A percentile compares a stretch with the other conserved stretches of the same genome.
phyloP scores from a whole-genome alignment of 2,329 filamentous ascomycete genomes.

The Cryphonectria japonica region DNA sequence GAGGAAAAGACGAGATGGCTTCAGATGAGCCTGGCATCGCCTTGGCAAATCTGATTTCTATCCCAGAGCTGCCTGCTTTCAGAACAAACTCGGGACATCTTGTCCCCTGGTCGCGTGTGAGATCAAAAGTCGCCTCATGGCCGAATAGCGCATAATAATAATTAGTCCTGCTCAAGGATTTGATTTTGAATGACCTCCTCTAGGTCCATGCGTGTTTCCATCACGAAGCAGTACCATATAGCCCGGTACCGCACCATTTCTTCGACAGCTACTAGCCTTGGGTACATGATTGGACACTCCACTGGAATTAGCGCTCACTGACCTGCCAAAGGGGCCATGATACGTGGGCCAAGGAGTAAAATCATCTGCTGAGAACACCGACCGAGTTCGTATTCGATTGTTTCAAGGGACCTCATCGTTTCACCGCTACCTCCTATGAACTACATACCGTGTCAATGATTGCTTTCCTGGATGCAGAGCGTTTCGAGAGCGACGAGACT shows the following conservation, averaged over 20 bases:
- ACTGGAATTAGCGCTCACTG: not conserved
- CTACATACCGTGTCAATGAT: not conserved
- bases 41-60: not conserved
- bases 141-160: not conserved
- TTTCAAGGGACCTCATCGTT: constrained; percentile 25
- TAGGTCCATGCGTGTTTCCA: not conserved
- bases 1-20: not conserved
- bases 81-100: not conserved
- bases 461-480: not conserved
- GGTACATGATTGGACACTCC: not conserved
- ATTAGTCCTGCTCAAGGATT: not conserved
- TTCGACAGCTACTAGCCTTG: not conserved
- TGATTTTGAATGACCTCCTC: not conserved
- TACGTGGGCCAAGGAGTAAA: not conserved
- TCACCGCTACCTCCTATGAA: constrained; percentile 10
- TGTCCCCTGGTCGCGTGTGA: not conserved
- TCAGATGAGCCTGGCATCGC: not conserved
- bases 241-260: not conserved
- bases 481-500: not conserved
- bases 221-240: not conserved
- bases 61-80: not conserved
- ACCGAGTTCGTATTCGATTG: constrained; percentile 9
- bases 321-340: not conserved
- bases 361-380: too few species aligned
- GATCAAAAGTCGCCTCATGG: not conserved